Evolutionary conservation across 352 stramenopile species (phyloP).

Genomic region (Pythium pyrilobum): DNA sequence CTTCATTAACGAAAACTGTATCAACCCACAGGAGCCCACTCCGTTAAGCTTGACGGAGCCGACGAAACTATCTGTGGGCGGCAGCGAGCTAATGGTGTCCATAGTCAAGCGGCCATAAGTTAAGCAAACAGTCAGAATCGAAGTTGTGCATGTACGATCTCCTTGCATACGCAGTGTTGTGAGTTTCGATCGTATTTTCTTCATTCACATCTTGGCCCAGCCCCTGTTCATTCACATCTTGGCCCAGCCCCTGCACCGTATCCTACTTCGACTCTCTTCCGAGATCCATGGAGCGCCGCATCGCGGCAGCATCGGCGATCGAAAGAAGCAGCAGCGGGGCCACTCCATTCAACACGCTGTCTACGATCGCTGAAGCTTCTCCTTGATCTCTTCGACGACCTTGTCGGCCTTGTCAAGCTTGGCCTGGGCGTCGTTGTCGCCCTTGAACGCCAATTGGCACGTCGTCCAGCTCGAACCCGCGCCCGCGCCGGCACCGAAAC

Average conservation of each 20-base stretch:
- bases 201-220: no score
- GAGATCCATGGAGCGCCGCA: no score
- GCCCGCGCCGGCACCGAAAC: conserved; percentile 61
- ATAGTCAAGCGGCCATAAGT: conserved; percentile 40
- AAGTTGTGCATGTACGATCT: not conserved
- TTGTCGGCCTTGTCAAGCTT: conserved; percentile 73
- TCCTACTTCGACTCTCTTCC: no score
- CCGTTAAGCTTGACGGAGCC: conserved; percentile 36
- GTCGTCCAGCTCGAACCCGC: conserved; percentile 82
- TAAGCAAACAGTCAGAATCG: no score
- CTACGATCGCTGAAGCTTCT: conserved; percentile 33
- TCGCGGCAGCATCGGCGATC: no score
- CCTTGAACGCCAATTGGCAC: conserved; percentile 79
- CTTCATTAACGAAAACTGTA: conserved; percentile 44
- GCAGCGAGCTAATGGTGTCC: conserved; percentile 44
- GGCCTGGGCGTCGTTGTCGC: conserved; percentile 54
- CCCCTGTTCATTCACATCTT: no score
- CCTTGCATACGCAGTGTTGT: not conserved
- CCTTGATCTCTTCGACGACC: conserved; percentile 68
- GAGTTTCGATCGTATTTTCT: conserved; percentile 16
- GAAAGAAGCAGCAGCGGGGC: no score
- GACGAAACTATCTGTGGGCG: conserved; percentile 47
- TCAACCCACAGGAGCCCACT: conserved; percentile 46
- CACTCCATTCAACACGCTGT: conserved; percentile 5
- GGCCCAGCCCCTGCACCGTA: no score